A percentile compares a stretch with the other conserved stretches of the same genome.
phyloP scores from a whole-genome alignment of 2,329 filamentous ascomycete species.

The Colletotrichum shisoi region DNA sequence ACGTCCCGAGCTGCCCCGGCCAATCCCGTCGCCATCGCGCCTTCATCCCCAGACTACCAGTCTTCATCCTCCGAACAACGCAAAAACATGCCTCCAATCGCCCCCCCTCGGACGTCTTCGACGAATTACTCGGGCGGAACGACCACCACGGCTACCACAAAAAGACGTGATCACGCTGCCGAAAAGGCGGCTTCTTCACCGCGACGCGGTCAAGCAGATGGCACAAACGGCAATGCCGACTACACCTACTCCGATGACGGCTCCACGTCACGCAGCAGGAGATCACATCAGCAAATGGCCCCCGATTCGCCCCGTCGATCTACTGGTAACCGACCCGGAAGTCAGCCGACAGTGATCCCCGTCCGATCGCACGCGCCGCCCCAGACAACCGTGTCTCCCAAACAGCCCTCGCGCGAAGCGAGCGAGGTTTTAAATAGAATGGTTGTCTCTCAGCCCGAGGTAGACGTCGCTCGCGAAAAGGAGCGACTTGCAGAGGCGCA shows the following conservation, averaged over 20 bases:
- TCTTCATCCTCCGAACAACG: conserved; percentile 59
- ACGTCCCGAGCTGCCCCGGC: conserved; percentile 58
- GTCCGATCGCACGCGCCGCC: conserved; percentile 54
- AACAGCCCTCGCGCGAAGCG: conserved; percentile 73
- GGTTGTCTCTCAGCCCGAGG: conserved; percentile 76
- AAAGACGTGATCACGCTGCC: conserved; percentile 56
- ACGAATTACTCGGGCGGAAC: conserved; percentile 56
- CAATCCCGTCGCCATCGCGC: conserved; percentile 52
- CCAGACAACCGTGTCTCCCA: conserved; percentile 59
- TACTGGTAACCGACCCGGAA: conserved; percentile 48
- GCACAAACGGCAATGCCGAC: conserved; percentile 49
- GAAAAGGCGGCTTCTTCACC: conserved; percentile 57
- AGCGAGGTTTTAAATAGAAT: conserved; percentile 81
- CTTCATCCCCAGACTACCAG: conserved; percentile 54
- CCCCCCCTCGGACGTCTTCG: conserved; percentile 83
- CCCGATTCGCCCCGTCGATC: conserved; percentile 54
- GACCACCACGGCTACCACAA: conserved; percentile 52
- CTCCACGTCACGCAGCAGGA: conserved; percentile 51
- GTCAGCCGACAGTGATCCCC: conserved; percentile 52
- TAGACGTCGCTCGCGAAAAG: conserved; percentile 75
- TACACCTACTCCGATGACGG: conserved; percentile 47
- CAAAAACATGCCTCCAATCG: conserved; percentile 72
- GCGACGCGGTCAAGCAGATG: conserved; percentile 51
- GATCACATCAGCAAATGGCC: conserved; percentile 49
- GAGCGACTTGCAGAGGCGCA: conserved; percentile 72